Conservation (phyloP, 768 basidiomycete species). For the Crassisporium funariophilum region DNA sequence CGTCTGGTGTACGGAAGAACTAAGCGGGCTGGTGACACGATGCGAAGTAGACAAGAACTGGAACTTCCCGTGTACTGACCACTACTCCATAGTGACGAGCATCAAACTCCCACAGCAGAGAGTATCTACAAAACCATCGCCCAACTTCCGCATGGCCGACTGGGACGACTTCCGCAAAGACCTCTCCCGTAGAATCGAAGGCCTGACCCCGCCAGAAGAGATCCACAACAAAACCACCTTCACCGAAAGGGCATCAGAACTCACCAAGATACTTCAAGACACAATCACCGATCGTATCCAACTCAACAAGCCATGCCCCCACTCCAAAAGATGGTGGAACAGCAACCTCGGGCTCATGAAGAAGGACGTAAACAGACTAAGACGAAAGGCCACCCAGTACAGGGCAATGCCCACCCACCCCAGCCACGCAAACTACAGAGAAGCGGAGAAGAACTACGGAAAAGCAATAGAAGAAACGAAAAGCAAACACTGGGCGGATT, state of each 20-base stretch:
- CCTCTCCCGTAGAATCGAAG: not conserved
- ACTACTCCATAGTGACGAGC: not conserved
- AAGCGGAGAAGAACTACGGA: not conserved
- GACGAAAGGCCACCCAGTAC: not conserved
- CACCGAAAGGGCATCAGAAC: not conserved
- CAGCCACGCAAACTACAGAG: not conserved
- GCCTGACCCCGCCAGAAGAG: not conserved
- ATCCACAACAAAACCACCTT: not conserved
- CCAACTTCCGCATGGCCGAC: not conserved
- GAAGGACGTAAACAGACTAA: not conserved
- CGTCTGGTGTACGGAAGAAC: not conserved
- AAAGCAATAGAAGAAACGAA: not conserved
- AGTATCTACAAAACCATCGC: not conserved
- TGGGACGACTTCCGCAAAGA: constrained; percentile 1
- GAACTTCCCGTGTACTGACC: not conserved
- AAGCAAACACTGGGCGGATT: not conserved
- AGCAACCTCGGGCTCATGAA: not conserved
- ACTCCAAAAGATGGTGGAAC: constrained; percentile 7
- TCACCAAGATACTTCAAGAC: constrained; percentile 2
- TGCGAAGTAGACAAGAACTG: not conserved
- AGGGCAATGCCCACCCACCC: not conserved
- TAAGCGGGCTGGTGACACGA: not conserved
- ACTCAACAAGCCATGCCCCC: constrained; percentile 3
- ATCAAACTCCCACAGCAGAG: not conserved
- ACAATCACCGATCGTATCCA: not conserved